Evolutionary conservation across 176 grass and related monocot species (phyloP).

Genomic region (Dendrocalamus sinicus): DNA sequence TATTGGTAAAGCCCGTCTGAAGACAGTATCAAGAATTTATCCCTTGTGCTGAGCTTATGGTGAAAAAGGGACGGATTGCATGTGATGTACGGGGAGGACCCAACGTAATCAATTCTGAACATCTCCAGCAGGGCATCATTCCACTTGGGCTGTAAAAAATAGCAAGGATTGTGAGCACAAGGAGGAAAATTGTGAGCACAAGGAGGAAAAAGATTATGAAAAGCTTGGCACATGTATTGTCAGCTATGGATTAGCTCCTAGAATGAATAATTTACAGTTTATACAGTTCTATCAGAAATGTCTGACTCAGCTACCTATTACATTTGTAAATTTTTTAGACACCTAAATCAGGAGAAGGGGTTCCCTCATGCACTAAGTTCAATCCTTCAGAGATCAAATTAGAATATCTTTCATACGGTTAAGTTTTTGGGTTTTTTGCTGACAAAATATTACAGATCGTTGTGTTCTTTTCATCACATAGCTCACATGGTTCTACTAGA

Average conservation of each 20-base stretch:
- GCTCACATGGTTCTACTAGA: constrained; percentile 36
- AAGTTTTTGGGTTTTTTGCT: not conserved
- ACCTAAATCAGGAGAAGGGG: constrained; percentile 16
- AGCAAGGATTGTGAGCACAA: constrained; percentile 9
- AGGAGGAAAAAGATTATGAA: not conserved
- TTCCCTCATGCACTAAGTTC: not conserved
- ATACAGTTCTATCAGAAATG: constrained; percentile 3
- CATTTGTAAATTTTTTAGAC: not conserved
- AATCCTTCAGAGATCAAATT: not conserved
- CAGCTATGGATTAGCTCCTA: not conserved
- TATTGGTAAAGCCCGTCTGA: constrained; percentile 98
- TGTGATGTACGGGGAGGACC: constrained; percentile 77
- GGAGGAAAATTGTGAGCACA: constrained; percentile 8
- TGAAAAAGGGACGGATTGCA: constrained; percentile 90
- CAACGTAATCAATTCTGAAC: constrained; percentile 93
- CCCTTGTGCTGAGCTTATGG: constrained; percentile 66
- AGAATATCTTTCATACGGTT: not conserved
- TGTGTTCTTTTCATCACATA: not conserved
- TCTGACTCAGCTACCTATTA: not conserved
- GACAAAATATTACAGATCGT: not conserved
- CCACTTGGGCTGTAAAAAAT: constrained; percentile 86
- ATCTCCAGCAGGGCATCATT: constrained; percentile 86
- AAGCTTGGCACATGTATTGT: not conserved
- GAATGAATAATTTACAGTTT: not conserved
- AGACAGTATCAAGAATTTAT: constrained; percentile 91